A percentile compares a stretch with the other conserved stretches of the same genome.
These are phyloP conservation scores for Colletotrichum sp. DNA, from an alignment of 2,329 filamentous ascomycete genomes.

Conservation along the genomic window DNA sequence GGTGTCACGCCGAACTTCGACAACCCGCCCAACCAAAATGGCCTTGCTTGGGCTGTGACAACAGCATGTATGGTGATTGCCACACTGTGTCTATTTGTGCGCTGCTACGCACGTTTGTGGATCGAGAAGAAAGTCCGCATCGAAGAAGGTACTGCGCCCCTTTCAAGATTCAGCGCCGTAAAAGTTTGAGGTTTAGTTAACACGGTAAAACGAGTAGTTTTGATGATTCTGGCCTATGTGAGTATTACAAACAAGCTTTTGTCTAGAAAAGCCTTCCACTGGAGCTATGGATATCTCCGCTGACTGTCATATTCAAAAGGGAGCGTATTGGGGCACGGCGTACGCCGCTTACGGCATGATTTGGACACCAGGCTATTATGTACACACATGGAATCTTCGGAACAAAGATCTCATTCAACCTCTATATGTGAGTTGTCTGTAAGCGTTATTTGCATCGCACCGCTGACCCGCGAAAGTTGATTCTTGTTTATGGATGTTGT, in stretches of 20 bases:
- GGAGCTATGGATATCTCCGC: background rate
- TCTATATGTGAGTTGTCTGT: background rate
- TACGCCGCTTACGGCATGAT: background rate
- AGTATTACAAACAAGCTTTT: background rate
- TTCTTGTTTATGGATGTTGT: background rate
- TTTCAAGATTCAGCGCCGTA: background rate
- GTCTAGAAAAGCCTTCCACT: background rate
- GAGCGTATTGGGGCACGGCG: background rate
- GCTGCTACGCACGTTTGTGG: constrained; percentile 7
- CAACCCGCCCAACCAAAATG: constrained; percentile 19
- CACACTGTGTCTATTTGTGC: constrained; percentile 2
- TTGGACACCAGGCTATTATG: background rate
- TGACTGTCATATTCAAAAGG: background rate
- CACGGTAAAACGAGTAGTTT: background rate
- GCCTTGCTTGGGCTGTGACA: constrained; percentile 4
- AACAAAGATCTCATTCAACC: background rate
- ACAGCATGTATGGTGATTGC: background rate
- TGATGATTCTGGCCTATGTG: background rate
- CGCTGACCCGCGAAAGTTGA: background rate
- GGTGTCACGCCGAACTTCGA: constrained; percentile 6
- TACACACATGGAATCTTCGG: constrained; percentile 7
- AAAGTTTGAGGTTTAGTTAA: background rate
- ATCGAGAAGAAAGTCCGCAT: background rate
- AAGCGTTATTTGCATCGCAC: background rate
- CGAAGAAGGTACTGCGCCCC: background rate